Evolutionary conservation across 2,329 filamentous ascomycete genomes (phyloP), one percentile per base, ranked within the genome.

Genomic region (Phoma sp.): DNA sequence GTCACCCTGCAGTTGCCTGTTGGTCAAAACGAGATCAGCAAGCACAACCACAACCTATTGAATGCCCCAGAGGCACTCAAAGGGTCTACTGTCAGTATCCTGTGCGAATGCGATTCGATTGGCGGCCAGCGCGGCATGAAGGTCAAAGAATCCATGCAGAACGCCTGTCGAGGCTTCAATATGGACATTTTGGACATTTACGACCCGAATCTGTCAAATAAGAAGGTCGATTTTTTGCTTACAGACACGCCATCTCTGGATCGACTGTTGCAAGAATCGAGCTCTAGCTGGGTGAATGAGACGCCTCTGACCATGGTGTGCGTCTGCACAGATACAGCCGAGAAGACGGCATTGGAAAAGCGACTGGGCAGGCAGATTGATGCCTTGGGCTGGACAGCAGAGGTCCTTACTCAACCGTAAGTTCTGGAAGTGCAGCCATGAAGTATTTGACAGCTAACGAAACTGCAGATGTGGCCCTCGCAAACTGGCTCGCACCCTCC

Each of bases 331-430:
- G 67, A 71, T 40, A 61, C 61, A 4, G 57, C 61, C 1, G 68
- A 71, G 49, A 71, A 68, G 45, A 60, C 56, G 5, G 57, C 53
- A 3, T 52, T 68, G 9, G 67, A 70, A 36, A 53, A 51, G 39
- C 56, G 62, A 10, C 57, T 68, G 5, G 58, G 57, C 9, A 52
- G 57, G 52, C 56, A 67, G n/a, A 62, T 65, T 5, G 58, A 66
- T 36, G 54, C 60, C 27, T 45, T 65, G n/a, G 65, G 64, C 14
- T 70, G 68, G 67, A 57, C 63, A 9, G 52, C 56, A 18, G 66
- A 71, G 37, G 51, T 67, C 4, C 58, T 70, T 4, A 64, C 66
- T 1, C 68, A 69, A 51, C 68, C 68, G 63, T 67, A 60, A 60
- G 65, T 60, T 2, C 13, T 13, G 27, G 7, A 13, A 18, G 18